Evolutionary conservation across 345 rosid genomes (phyloP), one percentile per base, ranked within the genome.

Genomic region (Microthlaspi erraticum): DNA sequence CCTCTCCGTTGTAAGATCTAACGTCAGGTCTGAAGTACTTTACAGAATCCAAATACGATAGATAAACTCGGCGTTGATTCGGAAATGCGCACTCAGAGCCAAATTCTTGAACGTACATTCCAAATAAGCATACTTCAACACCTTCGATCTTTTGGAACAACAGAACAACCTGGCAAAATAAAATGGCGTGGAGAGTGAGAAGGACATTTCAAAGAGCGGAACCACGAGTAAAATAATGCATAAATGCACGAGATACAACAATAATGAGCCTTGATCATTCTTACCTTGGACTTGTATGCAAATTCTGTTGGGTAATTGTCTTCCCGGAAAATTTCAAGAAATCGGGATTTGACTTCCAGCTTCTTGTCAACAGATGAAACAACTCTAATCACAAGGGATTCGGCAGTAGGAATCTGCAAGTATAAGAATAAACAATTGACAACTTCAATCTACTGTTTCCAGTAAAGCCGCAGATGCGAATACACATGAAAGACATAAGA

Each of bases 91-190:
- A 80, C 80, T 95, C 99, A 60, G 98, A 82, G 70, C 98, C 99
- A 66, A 92, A 95, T 85, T 95, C 99, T 81, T 95, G 99, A 71
- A 95, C 99, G 57, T 95, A 95, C 99, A 95, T 95, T 64, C 99
- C 98, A 78, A 95, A 95, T 38, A 95, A 76, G 81, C 99, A 92
- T 29, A 95, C 99, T 81, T 95, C 99, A 60, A 92, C 99, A 18
- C 99, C 99, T 81, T 95, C 98, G 75, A 95, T 95, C 89, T 92
- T 95, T 83, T 95, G 99, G 81, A 95, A 92, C 79, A 95, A 71
- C 78, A 95, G 70, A 82, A 95, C 66, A 19, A 92, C 99, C 99
- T 95, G 87, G 74, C 74, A 86, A 71, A 76, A 71, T 72, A 49
- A 49, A 74, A 48, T 19, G 37, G 18, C 50, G n/a, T 20, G 54